phyloP scores from a whole-genome alignment of 164 flowering plant species.

The Sextonia rubra region DNA sequence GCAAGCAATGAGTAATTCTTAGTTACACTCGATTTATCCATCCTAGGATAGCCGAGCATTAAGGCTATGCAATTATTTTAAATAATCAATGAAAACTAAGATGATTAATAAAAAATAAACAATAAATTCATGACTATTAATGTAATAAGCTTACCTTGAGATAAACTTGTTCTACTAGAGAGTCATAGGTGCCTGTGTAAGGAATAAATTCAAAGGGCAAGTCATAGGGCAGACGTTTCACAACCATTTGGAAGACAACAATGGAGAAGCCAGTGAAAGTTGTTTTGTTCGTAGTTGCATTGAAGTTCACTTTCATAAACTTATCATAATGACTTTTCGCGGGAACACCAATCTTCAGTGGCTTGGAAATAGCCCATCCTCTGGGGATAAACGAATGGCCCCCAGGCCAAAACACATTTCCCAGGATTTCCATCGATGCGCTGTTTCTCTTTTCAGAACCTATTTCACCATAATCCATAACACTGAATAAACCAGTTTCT shows the following conservation, averaged over 20 bases:
- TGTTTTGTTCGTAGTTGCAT: neutral
- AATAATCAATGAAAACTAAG: neutral
- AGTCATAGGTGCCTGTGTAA: conserved; percentile 23
- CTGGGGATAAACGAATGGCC: conserved; percentile 21
- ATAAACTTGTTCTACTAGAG: conserved; percentile 25
- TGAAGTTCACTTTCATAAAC: conserved; percentile 33
- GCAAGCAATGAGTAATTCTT: too few relatives aligned
- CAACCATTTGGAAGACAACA: conserved; percentile 34
- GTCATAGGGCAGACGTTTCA: conserved; percentile 20
- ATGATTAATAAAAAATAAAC: too few relatives aligned
- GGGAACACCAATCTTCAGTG: conserved; percentile 47
- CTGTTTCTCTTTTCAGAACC: neutral
- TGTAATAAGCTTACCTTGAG: conserved; percentile 27
- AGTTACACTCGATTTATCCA: too few relatives aligned
- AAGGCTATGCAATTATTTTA: neutral
- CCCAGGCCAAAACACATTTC: conserved; percentile 29
- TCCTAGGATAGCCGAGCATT: too few relatives aligned
- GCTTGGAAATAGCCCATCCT: conserved; percentile 51
- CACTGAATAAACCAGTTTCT: conserved; percentile 15
- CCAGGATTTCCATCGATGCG: neutral
- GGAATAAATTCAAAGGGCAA: conserved; percentile 29
- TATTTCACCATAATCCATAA: neutral
- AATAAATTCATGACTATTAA: too few relatives aligned
- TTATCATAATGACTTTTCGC: conserved; percentile 27
- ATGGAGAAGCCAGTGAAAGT: conserved; percentile 45